Evolutionary conservation across 2,329 filamentous ascomycete genomes (phyloP), one percentile per base, ranked within the genome.

Genomic region (Metarhizium brunneum): DNA sequence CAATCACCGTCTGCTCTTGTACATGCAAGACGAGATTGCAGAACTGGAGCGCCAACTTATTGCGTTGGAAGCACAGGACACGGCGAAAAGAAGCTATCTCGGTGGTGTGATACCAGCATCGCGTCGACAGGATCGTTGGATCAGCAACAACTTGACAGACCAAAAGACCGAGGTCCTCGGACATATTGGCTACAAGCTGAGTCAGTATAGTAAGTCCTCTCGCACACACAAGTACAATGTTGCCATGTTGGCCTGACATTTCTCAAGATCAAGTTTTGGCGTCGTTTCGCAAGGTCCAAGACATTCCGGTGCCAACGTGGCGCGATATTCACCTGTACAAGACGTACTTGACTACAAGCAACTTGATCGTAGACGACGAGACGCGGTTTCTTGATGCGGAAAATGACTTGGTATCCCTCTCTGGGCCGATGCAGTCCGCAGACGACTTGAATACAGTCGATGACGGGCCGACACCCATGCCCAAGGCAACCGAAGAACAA

Each of bases 1-100:
- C 18, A 92, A 94, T 63, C 90, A 95, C 66, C 85, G 92, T 2
- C 73, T 95, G 2, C 73, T 96, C 2, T 76, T 96, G 0, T 85
- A 94, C 59, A 76, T 95, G 16, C 92, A 96, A 69, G 90, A 95
- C 65, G 90, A 95, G 67, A 82, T 96, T 18, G 77, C 79, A 35
- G 87, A 92, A 63, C 75, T 95, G 42, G 91, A 96, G 69, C 85
- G 90, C 63, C 84, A 92, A 56, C 78, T 96, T 1, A 80, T 82
- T 18, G 75, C 77, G 0, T 71, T 94, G 1, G 92, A 96, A 64
- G 72, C 71, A 20, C 70, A 72, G 1, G 81, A 84, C 61, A 80
- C 80, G 0, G 73, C 78, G 58, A 71, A 68, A 8, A 68, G 75
- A 3, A 69, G 72, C 0, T 63, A 73, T 35, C 70, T 70, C 42